Percentiles rank a stretch among this genome's conserved stretches.
Evolutionary conservation across 176 grass and related monocot species (phyloP).

Genomic region (Elymus sibiricus): DNA sequence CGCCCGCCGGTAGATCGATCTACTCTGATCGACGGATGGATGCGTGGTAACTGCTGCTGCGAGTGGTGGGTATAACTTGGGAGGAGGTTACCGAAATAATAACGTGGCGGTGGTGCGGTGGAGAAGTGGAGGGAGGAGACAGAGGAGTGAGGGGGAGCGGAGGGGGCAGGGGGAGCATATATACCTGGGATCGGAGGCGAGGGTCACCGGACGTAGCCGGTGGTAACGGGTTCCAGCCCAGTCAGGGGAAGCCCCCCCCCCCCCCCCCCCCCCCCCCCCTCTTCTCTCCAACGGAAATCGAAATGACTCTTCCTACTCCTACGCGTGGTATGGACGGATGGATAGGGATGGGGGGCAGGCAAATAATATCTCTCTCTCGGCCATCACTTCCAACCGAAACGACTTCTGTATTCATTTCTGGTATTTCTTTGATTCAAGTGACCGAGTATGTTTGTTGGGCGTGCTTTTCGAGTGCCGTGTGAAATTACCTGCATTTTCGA

Average conservation of each 20-base stretch:
- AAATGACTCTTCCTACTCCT: neutral
- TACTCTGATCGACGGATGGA: neutral
- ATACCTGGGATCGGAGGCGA: neutral
- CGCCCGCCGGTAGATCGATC: neutral
- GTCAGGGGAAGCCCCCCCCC: neutral
- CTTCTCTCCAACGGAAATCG: too few species aligned
- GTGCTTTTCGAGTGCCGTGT: too few species aligned
- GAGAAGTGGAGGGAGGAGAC: neutral
- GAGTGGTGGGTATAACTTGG: neutral
- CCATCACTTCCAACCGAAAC: neutral
- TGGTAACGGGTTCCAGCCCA: neutral
- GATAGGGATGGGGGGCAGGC: neutral
- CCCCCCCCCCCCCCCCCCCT: too few species aligned
- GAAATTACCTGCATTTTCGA: too few species aligned
- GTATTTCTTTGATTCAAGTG: too few species aligned
- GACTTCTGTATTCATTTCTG: too few species aligned
- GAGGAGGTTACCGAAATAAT: neutral
- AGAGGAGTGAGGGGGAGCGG: neutral
- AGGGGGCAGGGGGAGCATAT: neutral
- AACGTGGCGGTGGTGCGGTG: neutral
- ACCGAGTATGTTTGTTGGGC: too few species aligned
- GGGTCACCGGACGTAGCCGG: neutral
- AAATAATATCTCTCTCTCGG: neutral
- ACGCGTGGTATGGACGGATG: neutral
- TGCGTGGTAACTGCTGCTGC: too few species aligned